Percentiles rank a stretch among this genome's conserved stretches.
phyloP scores from a whole-genome alignment of 2,329 filamentous ascomycete genomes.

The Xylaria sp. region DNA sequence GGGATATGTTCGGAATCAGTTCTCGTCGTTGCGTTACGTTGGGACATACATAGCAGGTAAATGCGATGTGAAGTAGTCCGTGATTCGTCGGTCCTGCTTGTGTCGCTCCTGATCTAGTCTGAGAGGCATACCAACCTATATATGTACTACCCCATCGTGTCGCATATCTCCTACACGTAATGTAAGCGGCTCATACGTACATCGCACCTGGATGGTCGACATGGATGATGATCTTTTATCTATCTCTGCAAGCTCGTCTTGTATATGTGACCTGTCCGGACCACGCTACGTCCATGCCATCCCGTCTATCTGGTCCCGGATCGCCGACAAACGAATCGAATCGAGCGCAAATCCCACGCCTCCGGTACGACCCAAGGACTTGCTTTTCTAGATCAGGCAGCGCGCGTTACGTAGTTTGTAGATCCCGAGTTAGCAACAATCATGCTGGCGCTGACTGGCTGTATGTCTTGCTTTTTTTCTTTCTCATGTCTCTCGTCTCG shows the following conservation, averaged over 20 bases:
- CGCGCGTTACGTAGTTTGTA: background rate
- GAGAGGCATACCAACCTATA: background rate
- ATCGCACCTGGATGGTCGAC: background rate
- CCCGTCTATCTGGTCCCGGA: background rate
- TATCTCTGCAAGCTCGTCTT: no score
- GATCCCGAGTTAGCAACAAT: background rate
- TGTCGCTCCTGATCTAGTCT: background rate
- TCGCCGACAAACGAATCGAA: background rate
- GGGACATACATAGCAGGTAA: background rate
- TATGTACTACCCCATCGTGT: background rate
- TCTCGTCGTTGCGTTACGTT: slow-evolving; percentile 2
- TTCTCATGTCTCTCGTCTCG: background rate
- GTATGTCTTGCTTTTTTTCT: background rate
- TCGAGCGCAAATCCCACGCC: background rate
- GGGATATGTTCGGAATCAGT: background rate
- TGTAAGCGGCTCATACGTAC: background rate
- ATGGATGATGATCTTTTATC: background rate
- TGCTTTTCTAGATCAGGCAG: background rate
- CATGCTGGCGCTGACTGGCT: background rate
- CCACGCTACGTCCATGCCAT: background rate
- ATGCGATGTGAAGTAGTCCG: background rate
- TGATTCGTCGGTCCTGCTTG: background rate
- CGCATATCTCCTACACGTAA: background rate
- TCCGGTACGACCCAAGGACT: background rate
- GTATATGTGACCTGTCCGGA: no score